Base-by-base conservation (phyloP, 1,284 basidiomycete species). In the Microstroma glucosiphilum region DNA sequence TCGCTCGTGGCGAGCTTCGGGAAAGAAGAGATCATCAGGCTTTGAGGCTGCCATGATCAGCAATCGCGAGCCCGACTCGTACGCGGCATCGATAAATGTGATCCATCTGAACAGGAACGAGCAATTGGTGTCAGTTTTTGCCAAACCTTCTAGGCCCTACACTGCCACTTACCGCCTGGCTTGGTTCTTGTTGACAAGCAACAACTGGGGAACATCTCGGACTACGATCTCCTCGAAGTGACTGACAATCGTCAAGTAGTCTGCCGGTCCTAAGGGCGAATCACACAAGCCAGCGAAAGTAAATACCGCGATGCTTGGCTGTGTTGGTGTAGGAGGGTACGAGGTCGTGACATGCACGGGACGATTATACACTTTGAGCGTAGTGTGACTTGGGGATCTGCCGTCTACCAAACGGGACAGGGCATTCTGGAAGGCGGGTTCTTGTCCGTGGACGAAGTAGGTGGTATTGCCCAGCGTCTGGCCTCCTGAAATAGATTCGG, bases 31-130 rank as follows among this genome's bases (percentile, higher is more conserved):
- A 13, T 82, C 79, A 56, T 86, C 83, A 1, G 84, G 83, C 1
- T 73, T 72, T 0, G 83, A 79, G 56, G 84, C 83, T 3, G 86
- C 85, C 4, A 83, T 70, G 30, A 82, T 68, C 60, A 73, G 63
- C 2, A 75, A 49, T 48, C 81, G 77, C 64, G 81, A 82, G 8
- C 79, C 74, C 3, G 79, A 73, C 60, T 82, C 82, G 70, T 82
- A 80, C 2, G 88, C 80, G 0, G 87, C 87, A 69, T 89, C 88
- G 48, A 89, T 84, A 59, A 89, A 82, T 13, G 86, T 88, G 72
- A 89, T 89, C 75, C 89, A 84, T 2, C 87, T 81, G 21, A 21
- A 48, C 3, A 17, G 21, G 21, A 21, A 4, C 43, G 43, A 12
- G 43, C 43, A 48, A 17, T 48, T 21, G 4, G 13, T 6, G 43